Conservation (phyloP, 768 basidiomycete species). For the Hirschioporus abietinus region DNA sequence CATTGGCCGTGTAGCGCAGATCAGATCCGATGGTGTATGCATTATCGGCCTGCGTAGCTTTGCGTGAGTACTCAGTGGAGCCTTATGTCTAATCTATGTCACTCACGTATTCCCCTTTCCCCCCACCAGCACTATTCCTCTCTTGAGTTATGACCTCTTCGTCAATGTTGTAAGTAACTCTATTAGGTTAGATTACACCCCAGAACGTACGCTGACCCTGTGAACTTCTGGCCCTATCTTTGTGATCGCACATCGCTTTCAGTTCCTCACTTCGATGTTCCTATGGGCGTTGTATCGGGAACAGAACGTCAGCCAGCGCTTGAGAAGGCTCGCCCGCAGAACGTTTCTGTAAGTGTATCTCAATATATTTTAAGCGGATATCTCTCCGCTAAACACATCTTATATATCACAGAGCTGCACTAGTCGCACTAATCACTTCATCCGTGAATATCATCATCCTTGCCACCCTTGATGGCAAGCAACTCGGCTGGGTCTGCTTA, state of each 20-base stretch:
- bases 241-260: conserved; percentile 24
- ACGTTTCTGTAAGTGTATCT: conserved; percentile 34
- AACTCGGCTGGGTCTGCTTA: conserved; percentile 46
- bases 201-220: not conserved
- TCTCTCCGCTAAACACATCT: not conserved
- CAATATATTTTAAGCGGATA: not conserved
- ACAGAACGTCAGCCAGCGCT: conserved; percentile 25
- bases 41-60: conserved; percentile 41
- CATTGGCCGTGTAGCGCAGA: conserved; percentile 34
- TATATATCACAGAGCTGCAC: conserved; percentile 31
- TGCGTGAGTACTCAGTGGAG: conserved; percentile 20
- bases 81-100: not conserved
- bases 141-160: conserved; percentile 44
- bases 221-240: conserved; percentile 29
- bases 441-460: conserved; percentile 42
- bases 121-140: conserved; percentile 25
- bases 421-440: conserved; percentile 43
- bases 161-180: conserved; percentile 19
- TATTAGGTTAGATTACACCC: conserved; percentile 3
- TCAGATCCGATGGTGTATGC: conserved; percentile 34
- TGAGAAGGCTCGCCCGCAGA: conserved; percentile 35
- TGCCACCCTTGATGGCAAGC: conserved; percentile 36
- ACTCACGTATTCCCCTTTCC: not conserved
- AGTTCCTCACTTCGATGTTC: conserved; percentile 26
- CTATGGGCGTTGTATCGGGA: conserved; percentile 40